Evolutionary conservation across 2,329 filamentous ascomycete genomes (phyloP).

Genomic region (Claviceps citrina): DNA sequence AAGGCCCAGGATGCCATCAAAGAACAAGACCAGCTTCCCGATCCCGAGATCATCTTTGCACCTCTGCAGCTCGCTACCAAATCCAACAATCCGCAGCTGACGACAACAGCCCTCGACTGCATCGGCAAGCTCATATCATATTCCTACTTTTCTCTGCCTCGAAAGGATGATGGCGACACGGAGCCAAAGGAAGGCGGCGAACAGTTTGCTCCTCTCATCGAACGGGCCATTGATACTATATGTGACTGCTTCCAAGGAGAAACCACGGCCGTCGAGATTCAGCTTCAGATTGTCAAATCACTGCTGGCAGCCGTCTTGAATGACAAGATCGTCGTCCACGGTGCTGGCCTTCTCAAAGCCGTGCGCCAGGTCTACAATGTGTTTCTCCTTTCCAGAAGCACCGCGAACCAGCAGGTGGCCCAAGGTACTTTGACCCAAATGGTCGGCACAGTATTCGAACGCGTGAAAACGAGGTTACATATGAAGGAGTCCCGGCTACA

Average conservation of each 20-base stretch:
- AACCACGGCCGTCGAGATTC: conserved; percentile 77
- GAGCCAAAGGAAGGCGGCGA: conserved; percentile 23
- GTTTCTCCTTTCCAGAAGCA: conserved; percentile 86
- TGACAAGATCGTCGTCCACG: conserved; percentile 97
- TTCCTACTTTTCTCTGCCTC: conserved; percentile 80
- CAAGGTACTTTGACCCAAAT: conserved; percentile 96
- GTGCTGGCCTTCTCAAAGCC: conserved; percentile 86
- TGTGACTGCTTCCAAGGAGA: conserved; percentile 98
- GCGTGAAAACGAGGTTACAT: conserved; percentile 72
- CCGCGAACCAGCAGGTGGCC: conserved; percentile 88
- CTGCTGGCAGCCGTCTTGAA: conserved; percentile 88
- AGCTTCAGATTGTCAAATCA: conserved; percentile 96
- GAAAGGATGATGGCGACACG: conserved; percentile 24
- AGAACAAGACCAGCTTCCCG: conserved; percentile 66
- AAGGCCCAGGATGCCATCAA: conserved; percentile 76
- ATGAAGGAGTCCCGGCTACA: conserved; percentile 68
- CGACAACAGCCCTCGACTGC: conserved; percentile 85
- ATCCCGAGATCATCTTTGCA: conserved; percentile 82
- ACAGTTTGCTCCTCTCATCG: conserved; percentile 59
- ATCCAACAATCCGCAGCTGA: conserved; percentile 68
- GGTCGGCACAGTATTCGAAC: conserved; percentile 94
- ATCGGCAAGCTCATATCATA: conserved; percentile 98
- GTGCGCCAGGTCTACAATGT: conserved; percentile 98
- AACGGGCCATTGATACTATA: conserved; percentile 95
- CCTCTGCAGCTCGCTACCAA: conserved; percentile 83